phyloP scores from a whole-genome alignment of 2,329 filamentous ascomycete species.

The Ampelomyces quisqualis region DNA sequence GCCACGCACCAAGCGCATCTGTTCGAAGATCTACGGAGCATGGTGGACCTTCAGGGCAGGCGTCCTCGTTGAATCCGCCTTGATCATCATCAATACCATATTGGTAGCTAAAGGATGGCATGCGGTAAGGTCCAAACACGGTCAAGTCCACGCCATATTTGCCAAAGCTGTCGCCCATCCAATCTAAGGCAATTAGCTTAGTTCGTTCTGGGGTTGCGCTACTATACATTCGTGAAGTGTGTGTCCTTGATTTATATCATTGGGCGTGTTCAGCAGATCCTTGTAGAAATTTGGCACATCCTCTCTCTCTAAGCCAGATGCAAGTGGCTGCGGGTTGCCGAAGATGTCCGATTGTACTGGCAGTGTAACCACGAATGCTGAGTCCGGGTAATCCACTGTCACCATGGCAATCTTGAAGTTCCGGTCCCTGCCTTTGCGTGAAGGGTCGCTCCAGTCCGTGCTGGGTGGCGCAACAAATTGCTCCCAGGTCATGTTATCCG shows the following conservation, averaged over 20 bases:
- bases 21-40: slow-evolving; percentile 54
- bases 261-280: slow-evolving; percentile 54
- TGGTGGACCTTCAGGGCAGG: slow-evolving; percentile 48
- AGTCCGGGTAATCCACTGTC: slow-evolving; percentile 54
- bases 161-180: slow-evolving; percentile 59
- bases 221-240: slow-evolving; percentile 54
- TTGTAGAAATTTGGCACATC: slow-evolving; percentile 55
- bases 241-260: slow-evolving; percentile 53
- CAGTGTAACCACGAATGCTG: slow-evolving; percentile 53
- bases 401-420: slow-evolving; percentile 61
- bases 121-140: slow-evolving; percentile 54
- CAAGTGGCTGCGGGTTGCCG: slow-evolving; percentile 52
- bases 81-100: slow-evolving; percentile 52
- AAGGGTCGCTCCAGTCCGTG: slow-evolving; percentile 52
- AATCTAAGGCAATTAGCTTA: slow-evolving; percentile 34
- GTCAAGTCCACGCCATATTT: slow-evolving; percentile 57
- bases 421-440: slow-evolving; percentile 48
- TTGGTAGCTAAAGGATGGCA: slow-evolving; percentile 52
- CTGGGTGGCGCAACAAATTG: slow-evolving; percentile 52
- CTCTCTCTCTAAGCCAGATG: slow-evolving; percentile 46
- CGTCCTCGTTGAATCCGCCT: slow-evolving; percentile 51
- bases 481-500: slow-evolving; percentile 52
- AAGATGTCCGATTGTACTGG: slow-evolving; percentile 52
- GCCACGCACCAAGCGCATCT: slow-evolving; percentile 54
- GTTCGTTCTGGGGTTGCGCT: not conserved